A percentile compares a stretch with the other conserved stretches of the same genome.
phyloP scores from a whole-genome alignment of 1,139 yeast genomes.

The Lodderomyces jiufengensis region DNA sequence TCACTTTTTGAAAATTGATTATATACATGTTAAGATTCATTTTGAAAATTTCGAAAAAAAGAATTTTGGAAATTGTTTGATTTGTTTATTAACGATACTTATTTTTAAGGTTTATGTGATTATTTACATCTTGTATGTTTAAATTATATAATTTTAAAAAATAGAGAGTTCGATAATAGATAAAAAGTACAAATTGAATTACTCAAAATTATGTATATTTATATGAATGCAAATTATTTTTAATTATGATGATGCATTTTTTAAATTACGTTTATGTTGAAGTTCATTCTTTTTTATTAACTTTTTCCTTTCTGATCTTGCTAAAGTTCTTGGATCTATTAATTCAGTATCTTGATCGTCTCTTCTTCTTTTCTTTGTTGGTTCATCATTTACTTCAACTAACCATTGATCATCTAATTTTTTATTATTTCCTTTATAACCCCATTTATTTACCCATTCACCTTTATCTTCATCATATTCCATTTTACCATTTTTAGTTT shows the following conservation, averaged over 20 bases:
- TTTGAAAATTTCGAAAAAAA: too few species aligned
- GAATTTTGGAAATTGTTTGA: too few species aligned
- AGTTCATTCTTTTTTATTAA: slow-evolving; percentile 81
- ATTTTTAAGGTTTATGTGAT: too few species aligned
- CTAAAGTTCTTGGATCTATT: slow-evolving; percentile 80
- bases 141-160: too few species aligned
- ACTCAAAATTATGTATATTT: too few species aligned
- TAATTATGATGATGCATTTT: slow-evolving; percentile 23
- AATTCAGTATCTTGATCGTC: slow-evolving; percentile 61
- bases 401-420: slow-evolving; percentile 88
- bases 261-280: slow-evolving; percentile 81
- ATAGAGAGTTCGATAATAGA: too few species aligned
- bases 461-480: slow-evolving; percentile 86
- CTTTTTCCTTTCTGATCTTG: slow-evolving; percentile 79
- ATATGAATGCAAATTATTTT: too few species aligned
- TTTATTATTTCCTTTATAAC: slow-evolving; percentile 91
- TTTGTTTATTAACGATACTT: too few species aligned
- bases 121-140: too few species aligned
- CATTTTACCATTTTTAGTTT: slow-evolving; percentile 86
- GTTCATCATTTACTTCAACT: slow-evolving; percentile 85
- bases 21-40: too few species aligned
- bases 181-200: too few species aligned
- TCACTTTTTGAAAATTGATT: too few species aligned
- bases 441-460: slow-evolving; percentile 99
- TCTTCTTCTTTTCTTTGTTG: slow-evolving; percentile 22